phyloP scores from a whole-genome alignment of 1,139 yeast genomes.

The Scheffersomyces cryptocercus region DNA sequence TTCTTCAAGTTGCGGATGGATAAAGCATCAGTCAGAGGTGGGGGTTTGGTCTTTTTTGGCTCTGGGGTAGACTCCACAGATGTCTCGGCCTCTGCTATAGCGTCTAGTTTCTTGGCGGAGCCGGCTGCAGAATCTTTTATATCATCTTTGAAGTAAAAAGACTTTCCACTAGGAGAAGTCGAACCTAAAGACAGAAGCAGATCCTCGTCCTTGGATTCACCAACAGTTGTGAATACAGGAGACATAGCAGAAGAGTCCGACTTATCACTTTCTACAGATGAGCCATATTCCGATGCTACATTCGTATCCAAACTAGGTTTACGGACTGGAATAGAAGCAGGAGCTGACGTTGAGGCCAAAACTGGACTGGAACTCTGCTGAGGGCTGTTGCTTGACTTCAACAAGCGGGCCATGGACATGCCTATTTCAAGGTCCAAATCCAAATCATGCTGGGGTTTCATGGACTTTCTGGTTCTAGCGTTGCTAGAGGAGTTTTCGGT shows the following conservation, averaged over 20 bases:
- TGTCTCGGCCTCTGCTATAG: slow-evolving; percentile 45
- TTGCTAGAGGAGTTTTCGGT: slow-evolving; percentile 3
- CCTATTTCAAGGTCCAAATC: slow-evolving; percentile 47
- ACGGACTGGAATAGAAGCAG: not conserved
- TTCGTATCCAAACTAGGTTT: no score
- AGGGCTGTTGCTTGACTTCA: slow-evolving; percentile 15
- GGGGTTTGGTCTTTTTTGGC: slow-evolving; percentile 12
- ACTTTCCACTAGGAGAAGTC: slow-evolving; percentile 13
- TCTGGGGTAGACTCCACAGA: slow-evolving; percentile 41
- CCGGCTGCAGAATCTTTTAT: slow-evolving; percentile 9
- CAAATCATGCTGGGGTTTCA: slow-evolving; percentile 7
- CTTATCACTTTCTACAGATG: slow-evolving; percentile 43
- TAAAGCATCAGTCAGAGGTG: slow-evolving; percentile 2
- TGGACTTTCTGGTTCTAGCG: slow-evolving; percentile 2
- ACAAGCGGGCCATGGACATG: slow-evolving; percentile 45
- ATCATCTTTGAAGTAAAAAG: slow-evolving; percentile 12
- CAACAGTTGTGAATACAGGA: slow-evolving; percentile 40
- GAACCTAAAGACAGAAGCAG: slow-evolving; percentile 44
- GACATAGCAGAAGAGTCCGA: slow-evolving; percentile 28
- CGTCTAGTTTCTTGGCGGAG: slow-evolving; percentile 32
- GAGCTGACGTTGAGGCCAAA: slow-evolving; percentile 1
- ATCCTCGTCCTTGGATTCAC: slow-evolving; percentile 33
- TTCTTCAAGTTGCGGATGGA: slow-evolving; percentile 14
- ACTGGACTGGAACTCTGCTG: slow-evolving; percentile 11
- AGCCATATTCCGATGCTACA: slow-evolving; percentile 15